These are phyloP conservation scores for Mycena kentingensis DNA, from an alignment of 768 basidiomycete genomes.

Conservation along the genomic window DNA sequence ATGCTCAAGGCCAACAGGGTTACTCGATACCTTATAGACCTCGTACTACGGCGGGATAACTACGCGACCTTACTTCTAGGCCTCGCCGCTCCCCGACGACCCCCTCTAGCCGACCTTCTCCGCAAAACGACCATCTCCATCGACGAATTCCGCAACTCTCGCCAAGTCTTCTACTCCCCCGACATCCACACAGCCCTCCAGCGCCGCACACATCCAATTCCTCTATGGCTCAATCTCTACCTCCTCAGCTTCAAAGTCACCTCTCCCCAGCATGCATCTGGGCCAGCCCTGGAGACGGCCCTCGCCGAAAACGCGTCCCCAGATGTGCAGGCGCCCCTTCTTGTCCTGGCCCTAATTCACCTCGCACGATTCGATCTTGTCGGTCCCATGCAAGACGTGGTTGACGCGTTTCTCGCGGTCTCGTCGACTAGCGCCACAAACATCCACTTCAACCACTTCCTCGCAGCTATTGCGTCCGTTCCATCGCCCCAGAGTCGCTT, in stretches of 20 bases:
- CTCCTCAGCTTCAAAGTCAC: slow-evolving; percentile 49
- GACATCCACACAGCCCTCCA: no score
- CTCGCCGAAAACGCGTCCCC: slow-evolving; percentile 37
- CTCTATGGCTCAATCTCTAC: slow-evolving; percentile 59
- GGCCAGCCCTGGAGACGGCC: slow-evolving; percentile 43
- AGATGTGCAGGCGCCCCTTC: slow-evolving; percentile 41
- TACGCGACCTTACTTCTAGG: no score
- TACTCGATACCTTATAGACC: no score
- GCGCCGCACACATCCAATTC: no score
- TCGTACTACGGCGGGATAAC: no score
- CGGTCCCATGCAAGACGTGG: slow-evolving; percentile 45
- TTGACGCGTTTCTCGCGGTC: slow-evolving; percentile 43
- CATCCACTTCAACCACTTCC: slow-evolving; percentile 53
- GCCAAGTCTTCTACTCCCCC: no score
- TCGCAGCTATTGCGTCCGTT: slow-evolving; percentile 49
- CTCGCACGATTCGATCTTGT: slow-evolving; percentile 54
- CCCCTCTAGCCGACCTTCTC: no score
- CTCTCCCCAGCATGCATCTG: slow-evolving; percentile 47
- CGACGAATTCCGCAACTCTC: no score
- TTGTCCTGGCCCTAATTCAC: slow-evolving; percentile 49
- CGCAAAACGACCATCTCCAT: no score
- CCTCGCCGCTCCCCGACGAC: no score
- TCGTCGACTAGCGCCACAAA: slow-evolving; percentile 29
- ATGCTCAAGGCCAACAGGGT: no score
- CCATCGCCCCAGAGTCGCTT: slow-evolving; percentile 42